Conservation (phyloP, 345 rosid genomes). For the Kandelia obovata region DNA sequence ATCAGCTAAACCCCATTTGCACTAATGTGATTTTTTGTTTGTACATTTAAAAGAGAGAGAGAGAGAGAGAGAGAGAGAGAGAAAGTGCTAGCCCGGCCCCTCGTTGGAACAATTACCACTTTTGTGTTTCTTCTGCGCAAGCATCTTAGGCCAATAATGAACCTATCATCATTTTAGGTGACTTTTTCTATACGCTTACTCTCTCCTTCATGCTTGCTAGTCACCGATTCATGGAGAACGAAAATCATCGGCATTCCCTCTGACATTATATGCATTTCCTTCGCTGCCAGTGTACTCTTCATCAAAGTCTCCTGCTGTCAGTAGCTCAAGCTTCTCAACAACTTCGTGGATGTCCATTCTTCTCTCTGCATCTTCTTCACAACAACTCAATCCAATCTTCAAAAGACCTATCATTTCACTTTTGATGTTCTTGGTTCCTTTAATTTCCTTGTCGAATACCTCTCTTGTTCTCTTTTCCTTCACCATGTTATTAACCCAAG, state of each 20-base stretch:
- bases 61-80: too few species aligned
- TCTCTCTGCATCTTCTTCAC: slow-evolving; percentile 53
- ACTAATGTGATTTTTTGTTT: too few species aligned
- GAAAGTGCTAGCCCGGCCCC: too few species aligned
- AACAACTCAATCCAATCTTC: slow-evolving; percentile 74
- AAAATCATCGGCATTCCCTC: slow-evolving; percentile 28
- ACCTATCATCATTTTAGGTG: too few species aligned
- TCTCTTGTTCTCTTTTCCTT: slow-evolving; percentile 49
- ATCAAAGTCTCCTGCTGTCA: slow-evolving; percentile 34
- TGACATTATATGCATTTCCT: slow-evolving; percentile 23
- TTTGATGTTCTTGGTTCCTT: slow-evolving; percentile 43
- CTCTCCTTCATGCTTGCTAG: background rate
- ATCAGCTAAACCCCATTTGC: background rate
- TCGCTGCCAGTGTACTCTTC: slow-evolving; percentile 21
- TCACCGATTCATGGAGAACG: slow-evolving; percentile 30
- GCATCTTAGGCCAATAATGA: too few species aligned
- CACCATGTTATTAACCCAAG: slow-evolving; percentile 65
- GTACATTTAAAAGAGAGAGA: too few species aligned
- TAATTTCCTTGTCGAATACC: slow-evolving; percentile 67
- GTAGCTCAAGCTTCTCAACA: slow-evolving; percentile 39
- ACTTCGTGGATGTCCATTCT: slow-evolving; percentile 51
- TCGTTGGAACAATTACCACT: too few species aligned
- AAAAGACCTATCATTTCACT: slow-evolving; percentile 52
- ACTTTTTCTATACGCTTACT: too few species aligned
- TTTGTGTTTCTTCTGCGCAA: too few species aligned